Evolutionary conservation across 257 asterid species (phyloP), one percentile per base, ranked within the genome.

Genomic region (Plantago major): DNA sequence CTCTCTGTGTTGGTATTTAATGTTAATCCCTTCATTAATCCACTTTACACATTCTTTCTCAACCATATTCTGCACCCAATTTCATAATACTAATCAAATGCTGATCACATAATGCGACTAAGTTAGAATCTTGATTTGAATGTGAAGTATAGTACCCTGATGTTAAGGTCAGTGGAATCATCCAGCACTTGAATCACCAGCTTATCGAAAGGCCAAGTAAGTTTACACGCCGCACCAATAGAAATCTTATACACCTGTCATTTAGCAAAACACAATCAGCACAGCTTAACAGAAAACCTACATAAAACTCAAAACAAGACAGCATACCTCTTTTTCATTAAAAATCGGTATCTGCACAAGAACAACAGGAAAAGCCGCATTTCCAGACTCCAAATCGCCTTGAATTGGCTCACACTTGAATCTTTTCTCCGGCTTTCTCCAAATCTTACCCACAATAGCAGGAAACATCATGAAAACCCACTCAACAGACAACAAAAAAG

Each of bases 221-320:
- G 87, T 38, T 74, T 78, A 71, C 91, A 87, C 15, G 87, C 91
- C 71, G 96, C 94, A 10, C 89, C 87, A 79, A 84, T 82, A 37
- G 94, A 82, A 33, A 82, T 76, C 73, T 82, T 81, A 74, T 87
- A 87, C 56, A 87, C 95, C 89, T 86, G 71, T 37, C 45, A 14
- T 38, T 10, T 19, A 62, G 9, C 9, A 7, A 55, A 10, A 60
- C 12, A 10, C 43, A 6, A 15, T 33, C 43, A 12, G 10, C 33
- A 45, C 33, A 11, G 1, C 26, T 63, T 46, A 63, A 9, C 46
- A 61, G 55, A 60, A 37, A 45, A 40, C 55, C 62, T 40, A 13
- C 3, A 12, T 17, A 14, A 33, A 6, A 3, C 13, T 0, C 15
- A 30, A 43, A 10, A 49, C 55, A 66, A 45, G 10, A 14, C 7